Percentiles rank a stretch among this genome's conserved stretches.
Evolutionary conservation across 257 asterid species (phyloP).

Genomic region (Salvia miltiorrhiza): DNA sequence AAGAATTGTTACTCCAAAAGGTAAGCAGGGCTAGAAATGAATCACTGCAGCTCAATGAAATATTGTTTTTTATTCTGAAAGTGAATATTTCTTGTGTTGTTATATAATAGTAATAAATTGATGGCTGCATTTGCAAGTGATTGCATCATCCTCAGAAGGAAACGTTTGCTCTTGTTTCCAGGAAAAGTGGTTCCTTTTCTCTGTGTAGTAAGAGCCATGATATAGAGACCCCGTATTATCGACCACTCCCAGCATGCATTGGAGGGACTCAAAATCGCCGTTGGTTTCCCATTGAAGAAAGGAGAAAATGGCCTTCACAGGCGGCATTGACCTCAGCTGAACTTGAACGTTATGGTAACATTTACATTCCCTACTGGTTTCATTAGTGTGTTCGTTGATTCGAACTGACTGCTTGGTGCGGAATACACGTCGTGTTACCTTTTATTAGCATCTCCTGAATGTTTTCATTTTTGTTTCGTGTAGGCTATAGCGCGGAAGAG

Average conservation of each 20-base stretch:
- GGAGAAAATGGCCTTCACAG: slow-evolving; percentile 84
- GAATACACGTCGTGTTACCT: neutral
- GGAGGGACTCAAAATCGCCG: slow-evolving; percentile 90
- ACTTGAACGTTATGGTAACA: slow-evolving; percentile 67
- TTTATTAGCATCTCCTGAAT: neutral
- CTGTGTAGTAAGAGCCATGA: slow-evolving; percentile 77
- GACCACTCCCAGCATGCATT: slow-evolving; percentile 78
- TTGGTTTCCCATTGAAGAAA: slow-evolving; percentile 77
- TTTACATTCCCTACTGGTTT: neutral
- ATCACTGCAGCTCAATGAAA: neutral
- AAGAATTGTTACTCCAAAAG: slow-evolving; percentile 70
- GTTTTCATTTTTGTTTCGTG: slow-evolving; percentile 11
- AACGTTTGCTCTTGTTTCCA: slow-evolving; percentile 38
- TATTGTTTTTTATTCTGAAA: neutral
- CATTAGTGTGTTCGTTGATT: too few species aligned
- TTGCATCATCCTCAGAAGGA: slow-evolving; percentile 15
- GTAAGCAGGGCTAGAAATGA: slow-evolving; percentile 25
- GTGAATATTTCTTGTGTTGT: too few species aligned
- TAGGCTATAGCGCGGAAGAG: slow-evolving; percentile 68
- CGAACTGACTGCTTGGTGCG: neutral
- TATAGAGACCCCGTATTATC: slow-evolving; percentile 81
- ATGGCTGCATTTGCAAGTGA: slow-evolving; percentile 2
- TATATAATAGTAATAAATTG: neutral
- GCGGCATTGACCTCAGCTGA: slow-evolving; percentile 57
- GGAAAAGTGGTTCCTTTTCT: slow-evolving; percentile 72